Evolutionary conservation across 2,329 filamentous ascomycete genomes (phyloP).

Genomic region (Diaporthe capsici): DNA sequence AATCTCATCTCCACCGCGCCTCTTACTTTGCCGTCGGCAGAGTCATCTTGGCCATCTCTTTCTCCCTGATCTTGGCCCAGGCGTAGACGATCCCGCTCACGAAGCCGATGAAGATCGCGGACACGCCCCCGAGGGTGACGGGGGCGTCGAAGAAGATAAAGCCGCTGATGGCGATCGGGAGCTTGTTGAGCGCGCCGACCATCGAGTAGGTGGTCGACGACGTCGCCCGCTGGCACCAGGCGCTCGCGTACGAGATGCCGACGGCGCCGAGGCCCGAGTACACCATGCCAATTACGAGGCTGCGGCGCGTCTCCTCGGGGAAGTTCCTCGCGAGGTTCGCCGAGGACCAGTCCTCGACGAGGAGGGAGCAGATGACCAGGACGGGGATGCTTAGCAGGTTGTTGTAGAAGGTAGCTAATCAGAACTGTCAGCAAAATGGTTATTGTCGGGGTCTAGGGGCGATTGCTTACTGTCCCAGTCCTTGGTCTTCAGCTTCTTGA

Average conservation of each 20-base stretch:
- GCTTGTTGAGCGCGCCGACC: constrained; percentile 98
- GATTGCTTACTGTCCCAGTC: constrained; percentile 93
- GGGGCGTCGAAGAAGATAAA: constrained; percentile 96
- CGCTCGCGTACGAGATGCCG: constrained; percentile 98
- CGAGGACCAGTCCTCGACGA: constrained; percentile 93
- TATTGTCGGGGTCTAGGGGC: background rate
- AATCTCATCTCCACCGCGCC: constrained; percentile 42
- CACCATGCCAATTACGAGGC: constrained; percentile 88
- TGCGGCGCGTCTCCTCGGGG: constrained; percentile 83
- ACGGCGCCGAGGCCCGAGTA: constrained; percentile 93
- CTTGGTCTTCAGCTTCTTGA: constrained; percentile 99
- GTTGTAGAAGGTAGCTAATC: constrained; percentile 98
- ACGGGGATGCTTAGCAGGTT: constrained; percentile 97
- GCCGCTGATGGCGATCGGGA: constrained; percentile 92
- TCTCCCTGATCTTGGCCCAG: constrained; percentile 87
- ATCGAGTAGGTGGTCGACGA: constrained; percentile 99
- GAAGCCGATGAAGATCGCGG: constrained; percentile 92
- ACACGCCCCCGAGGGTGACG: constrained; percentile 91
- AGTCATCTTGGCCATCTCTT: constrained; percentile 73
- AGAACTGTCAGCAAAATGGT: constrained; percentile 49
- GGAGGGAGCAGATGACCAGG: constrained; percentile 82
- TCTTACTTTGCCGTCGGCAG: constrained; percentile 73
- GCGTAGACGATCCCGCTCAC: constrained; percentile 93
- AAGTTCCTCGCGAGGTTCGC: constrained; percentile 90
- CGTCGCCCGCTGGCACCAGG: constrained; percentile 97